A percentile compares a stretch with the other conserved stretches of the same genome.
Evolutionary conservation across 1,139 yeast genomes (phyloP).

Genomic region (Kodamaea plutei): DNA sequence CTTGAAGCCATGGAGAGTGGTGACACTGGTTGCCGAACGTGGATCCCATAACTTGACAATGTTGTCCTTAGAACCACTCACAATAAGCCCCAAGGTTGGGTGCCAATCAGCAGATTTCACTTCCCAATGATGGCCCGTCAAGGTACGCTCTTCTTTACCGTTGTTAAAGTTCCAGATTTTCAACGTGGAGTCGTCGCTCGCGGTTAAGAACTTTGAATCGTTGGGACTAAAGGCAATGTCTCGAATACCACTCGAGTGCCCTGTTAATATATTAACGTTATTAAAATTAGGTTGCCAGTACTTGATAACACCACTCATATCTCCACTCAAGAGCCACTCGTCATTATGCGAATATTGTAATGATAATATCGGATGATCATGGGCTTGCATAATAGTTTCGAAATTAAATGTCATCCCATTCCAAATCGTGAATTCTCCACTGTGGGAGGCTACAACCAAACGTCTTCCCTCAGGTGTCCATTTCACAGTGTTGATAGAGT

Average conservation of each 20-base stretch:
- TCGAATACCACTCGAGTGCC: slow-evolving; percentile 77
- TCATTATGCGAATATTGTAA: slow-evolving; percentile 83
- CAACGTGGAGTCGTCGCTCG: slow-evolving; percentile 85
- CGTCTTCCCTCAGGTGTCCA: slow-evolving; percentile 98
- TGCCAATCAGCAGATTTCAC: slow-evolving; percentile 98
- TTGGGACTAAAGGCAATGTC: slow-evolving; percentile 88
- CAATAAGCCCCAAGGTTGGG: slow-evolving; percentile 76
- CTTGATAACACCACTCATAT: slow-evolving; percentile 85
- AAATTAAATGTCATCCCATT: slow-evolving; percentile 93
- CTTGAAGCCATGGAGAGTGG: slow-evolving; percentile 87
- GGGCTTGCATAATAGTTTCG: slow-evolving; percentile 98
- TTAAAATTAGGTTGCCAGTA: slow-evolving; percentile 98
- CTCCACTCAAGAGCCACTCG: slow-evolving; percentile 93
- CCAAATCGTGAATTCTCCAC: slow-evolving; percentile 97
- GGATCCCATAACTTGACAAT: slow-evolving; percentile 96
- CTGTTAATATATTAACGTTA: slow-evolving; percentile 81
- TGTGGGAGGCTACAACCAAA: slow-evolving; percentile 81
- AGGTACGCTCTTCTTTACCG: slow-evolving; percentile 75
- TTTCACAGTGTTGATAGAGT: slow-evolving; percentile 82
- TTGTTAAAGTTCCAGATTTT: slow-evolving; percentile 94
- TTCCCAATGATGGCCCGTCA: slow-evolving; percentile 98
- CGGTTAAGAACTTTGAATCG: slow-evolving; percentile 85
- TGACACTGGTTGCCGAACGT: slow-evolving; percentile 62
- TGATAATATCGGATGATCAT: slow-evolving; percentile 82
- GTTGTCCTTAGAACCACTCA: slow-evolving; percentile 91